Evolutionary conservation across 805 yeast species (phyloP), one percentile per base, ranked within the genome.

Genomic region (Cyberlindnera maritima): DNA sequence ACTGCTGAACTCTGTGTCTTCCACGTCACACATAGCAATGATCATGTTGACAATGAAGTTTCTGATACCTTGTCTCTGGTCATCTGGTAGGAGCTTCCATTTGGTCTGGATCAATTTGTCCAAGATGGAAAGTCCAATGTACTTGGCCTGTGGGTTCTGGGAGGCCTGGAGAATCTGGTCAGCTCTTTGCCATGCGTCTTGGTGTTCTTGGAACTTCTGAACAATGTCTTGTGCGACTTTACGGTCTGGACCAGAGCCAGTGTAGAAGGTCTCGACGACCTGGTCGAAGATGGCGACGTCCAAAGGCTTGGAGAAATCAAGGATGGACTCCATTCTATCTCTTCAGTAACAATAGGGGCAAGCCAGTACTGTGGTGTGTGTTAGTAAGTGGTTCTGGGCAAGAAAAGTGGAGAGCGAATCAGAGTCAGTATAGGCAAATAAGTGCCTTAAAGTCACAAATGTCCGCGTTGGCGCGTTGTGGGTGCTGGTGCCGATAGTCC

Each of bases 11-110:
- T 79, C 74, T 10, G 74, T 70, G 50, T 88, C 95, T 49, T 88
- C 95, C 63, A 88, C 88, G 50, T 88, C 92, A 68, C 96, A 88
- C 77, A 92, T 79, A 19, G 90, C 76, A 50, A 94, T 85, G 60
- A 94, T 88, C 96, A 94, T 91, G 57, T 88, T 84, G 47, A 91
- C 97, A 50, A 91, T 79, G 59, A 94, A 94, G 64, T 92, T 90
- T 63, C 99, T 80, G 57, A 94, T 94, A 21, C 98, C 98, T 42
- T 85, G 73, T 57, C 96, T 79, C 69, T 94, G 97, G 36, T 84
- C 90, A 48, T 79, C 82, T 11, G 97, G 96, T 44, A 94, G 75
- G 46, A 90, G 77, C 67, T 90, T 94, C 99, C 99, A 94, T 60
- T 91, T 81, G 42, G 95, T 86, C 57, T 83, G 85, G 63, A 94